Evolutionary conservation across 225 moss, liverwort and hornwort species (phyloP).

Genomic region (Marchantia paleacea): DNA sequence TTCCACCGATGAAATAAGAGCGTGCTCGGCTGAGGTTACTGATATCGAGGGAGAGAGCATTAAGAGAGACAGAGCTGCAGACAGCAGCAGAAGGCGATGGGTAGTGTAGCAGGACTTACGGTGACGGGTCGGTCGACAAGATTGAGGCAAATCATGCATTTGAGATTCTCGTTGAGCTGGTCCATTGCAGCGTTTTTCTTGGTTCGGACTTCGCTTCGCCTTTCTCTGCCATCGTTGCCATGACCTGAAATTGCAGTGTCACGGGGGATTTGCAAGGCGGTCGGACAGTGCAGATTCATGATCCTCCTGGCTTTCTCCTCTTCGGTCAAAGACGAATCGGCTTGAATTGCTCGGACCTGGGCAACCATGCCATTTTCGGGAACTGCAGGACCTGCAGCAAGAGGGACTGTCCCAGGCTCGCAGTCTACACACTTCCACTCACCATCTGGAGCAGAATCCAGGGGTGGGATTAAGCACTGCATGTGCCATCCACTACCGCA

Average conservation of each 20-base stretch:
- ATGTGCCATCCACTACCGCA: slow-evolving; percentile 97
- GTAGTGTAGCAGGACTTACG: slow-evolving; percentile 37
- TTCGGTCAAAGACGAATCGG: slow-evolving; percentile 59
- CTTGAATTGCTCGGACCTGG: slow-evolving; percentile 72
- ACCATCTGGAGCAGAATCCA: slow-evolving; percentile 55
- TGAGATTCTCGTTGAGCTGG: slow-evolving; percentile 66
- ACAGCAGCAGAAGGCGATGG: background rate
- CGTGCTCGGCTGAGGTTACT: background rate
- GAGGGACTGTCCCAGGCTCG: slow-evolving; percentile 22
- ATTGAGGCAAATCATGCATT: slow-evolving; percentile 92
- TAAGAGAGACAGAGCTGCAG: no score
- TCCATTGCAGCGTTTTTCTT: slow-evolving; percentile 61
- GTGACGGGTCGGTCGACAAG: slow-evolving; percentile 95
- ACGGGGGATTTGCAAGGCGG: slow-evolving; percentile 38
- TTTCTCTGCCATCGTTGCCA: background rate
- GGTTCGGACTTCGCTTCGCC: background rate
- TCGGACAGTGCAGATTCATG: slow-evolving; percentile 41
- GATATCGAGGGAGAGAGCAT: background rate
- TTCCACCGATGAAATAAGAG: background rate
- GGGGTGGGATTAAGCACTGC: slow-evolving; percentile 70
- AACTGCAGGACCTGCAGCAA: background rate
- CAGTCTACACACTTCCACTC: slow-evolving; percentile 94
- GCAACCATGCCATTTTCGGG: slow-evolving; percentile 48
- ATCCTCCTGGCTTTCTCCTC: slow-evolving; percentile 75
- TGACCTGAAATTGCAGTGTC: slow-evolving; percentile 5